A percentile compares a stretch with the other conserved stretches of the same genome.
phyloP scores from a whole-genome alignment of 768 basidiomycete genomes.

The Boletus bicolor region DNA sequence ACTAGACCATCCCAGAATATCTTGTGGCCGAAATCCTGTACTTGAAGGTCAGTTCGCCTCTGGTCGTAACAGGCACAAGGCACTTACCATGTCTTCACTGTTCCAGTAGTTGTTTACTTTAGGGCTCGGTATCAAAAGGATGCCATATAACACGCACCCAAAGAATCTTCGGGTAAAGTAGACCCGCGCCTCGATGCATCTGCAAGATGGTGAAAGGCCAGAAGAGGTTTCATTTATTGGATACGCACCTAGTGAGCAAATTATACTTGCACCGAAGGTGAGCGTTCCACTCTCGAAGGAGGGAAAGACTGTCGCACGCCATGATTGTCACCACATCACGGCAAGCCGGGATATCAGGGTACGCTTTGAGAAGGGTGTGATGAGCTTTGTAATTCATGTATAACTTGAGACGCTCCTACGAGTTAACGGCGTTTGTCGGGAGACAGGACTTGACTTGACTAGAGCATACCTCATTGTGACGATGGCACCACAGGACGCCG shows the following conservation, averaged over 20 bases:
- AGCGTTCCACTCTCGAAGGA: slow-evolving; percentile 33
- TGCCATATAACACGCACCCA: slow-evolving; percentile 27
- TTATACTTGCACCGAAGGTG: slow-evolving; percentile 33
- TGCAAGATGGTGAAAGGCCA: slow-evolving; percentile 11
- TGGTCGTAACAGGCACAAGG: neutral
- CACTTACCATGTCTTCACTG: slow-evolving; percentile 25
- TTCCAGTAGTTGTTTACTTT: neutral
- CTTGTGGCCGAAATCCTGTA: slow-evolving; percentile 40
- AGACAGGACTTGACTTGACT: neutral
- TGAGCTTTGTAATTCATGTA: slow-evolving; percentile 37
- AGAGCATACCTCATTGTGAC: slow-evolving; percentile 30
- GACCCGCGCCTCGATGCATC: slow-evolving; percentile 38
- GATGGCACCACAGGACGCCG: slow-evolving; percentile 24
- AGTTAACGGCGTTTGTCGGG: neutral
- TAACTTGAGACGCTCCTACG: slow-evolving; percentile 35
- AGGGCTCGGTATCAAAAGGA: neutral
- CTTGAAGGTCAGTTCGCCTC: neutral
- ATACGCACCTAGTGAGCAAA: slow-evolving; percentile 31
- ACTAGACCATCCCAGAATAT: slow-evolving; percentile 35
- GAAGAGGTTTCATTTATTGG: neutral
- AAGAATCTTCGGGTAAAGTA: slow-evolving; percentile 41
- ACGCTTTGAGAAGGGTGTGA: slow-evolving; percentile 30
- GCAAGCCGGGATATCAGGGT: slow-evolving; percentile 28
- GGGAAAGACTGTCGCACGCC: slow-evolving; percentile 30
- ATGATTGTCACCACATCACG: slow-evolving; percentile 23